Percentiles rank a stretch among this genome's conserved stretches.
phyloP scores from a whole-genome alignment of 176 grass and related monocot genomes.

The Alopecurus myosuroides region DNA sequence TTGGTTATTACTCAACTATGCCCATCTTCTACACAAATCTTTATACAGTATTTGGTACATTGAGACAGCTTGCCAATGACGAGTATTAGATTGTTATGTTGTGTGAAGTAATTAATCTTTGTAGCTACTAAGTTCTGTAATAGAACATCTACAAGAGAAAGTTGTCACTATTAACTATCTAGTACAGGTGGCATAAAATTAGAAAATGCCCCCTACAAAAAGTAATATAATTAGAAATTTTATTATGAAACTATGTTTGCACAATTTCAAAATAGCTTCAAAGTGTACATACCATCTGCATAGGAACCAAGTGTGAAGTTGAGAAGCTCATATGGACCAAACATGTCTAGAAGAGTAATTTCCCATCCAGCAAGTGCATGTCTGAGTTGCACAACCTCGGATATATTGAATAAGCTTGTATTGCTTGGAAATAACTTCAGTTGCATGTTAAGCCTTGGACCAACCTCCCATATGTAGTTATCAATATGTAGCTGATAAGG shows the following conservation, averaged over 20 bases:
- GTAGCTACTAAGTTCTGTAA: not conserved
- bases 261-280: not conserved
- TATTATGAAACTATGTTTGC: not conserved
- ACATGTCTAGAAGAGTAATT: constrained; percentile 80
- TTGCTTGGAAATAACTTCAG: constrained; percentile 80
- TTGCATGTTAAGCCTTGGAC: constrained; percentile 76
- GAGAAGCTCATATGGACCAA: constrained; percentile 96
- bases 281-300: constrained; percentile 39
- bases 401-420: constrained; percentile 50
- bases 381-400: constrained; percentile 57
- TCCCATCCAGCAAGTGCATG: constrained; percentile 63
- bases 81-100: constrained; percentile 4
- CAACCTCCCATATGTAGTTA: constrained; percentile 63
- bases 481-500: constrained; percentile 61
- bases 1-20: not conserved
- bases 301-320: constrained; percentile 71
- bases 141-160: not conserved
- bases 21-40: not conserved
- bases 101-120: not conserved
- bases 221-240: not conserved
- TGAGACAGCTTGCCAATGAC: not conserved
- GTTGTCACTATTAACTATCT: not conserved
- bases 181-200: too few relatives aligned
- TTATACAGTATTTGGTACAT: not conserved
- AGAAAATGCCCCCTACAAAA: too few relatives aligned